These are phyloP conservation scores for Stereum hirsutum DNA, from an alignment of 1,284 basidiomycete species.

Conservation along the genomic window DNA sequence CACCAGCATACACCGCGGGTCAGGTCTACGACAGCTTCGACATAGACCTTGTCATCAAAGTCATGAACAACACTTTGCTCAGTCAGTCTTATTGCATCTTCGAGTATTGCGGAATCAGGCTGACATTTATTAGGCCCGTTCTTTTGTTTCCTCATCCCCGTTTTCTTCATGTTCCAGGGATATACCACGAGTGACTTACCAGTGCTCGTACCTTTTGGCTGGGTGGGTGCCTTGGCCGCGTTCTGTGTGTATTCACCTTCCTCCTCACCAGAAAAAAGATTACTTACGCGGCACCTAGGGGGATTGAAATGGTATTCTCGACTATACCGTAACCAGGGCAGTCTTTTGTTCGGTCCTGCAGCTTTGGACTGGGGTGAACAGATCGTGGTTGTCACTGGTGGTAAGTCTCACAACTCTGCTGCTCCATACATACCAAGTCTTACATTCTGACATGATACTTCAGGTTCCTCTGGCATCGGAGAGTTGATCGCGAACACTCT, in stretches of 20 bases:
- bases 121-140: slow-evolving; percentile 51
- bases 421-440: slow-evolving; percentile 5
- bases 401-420: slow-evolving; percentile 28
- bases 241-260: slow-evolving; percentile 50
- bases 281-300: too few species aligned
- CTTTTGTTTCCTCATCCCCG: slow-evolving; percentile 69
- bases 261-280: too few species aligned
- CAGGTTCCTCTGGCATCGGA: slow-evolving; percentile 88
- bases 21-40: slow-evolving; percentile 58
- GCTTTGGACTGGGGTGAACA: slow-evolving; percentile 77
- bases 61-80: slow-evolving; percentile 67
- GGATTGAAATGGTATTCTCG: slow-evolving; percentile 58
- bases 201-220: slow-evolving; percentile 40
- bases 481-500: slow-evolving; percentile 79
- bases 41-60: slow-evolving; percentile 68
- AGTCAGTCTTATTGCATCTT: slow-evolving; percentile 36
- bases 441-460: not conserved
- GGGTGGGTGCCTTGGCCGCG: slow-evolving; percentile 43
- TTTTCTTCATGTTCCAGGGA: slow-evolving; percentile 69
- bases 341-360: slow-evolving; percentile 45
- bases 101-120: not conserved
- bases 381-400: slow-evolving; percentile 84
- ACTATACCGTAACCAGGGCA: slow-evolving; percentile 67
- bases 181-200: slow-evolving; percentile 38
- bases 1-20: not conserved